Conservation (phyloP, 768 basidiomycete species). For the Leccinum ochraceum region DNA sequence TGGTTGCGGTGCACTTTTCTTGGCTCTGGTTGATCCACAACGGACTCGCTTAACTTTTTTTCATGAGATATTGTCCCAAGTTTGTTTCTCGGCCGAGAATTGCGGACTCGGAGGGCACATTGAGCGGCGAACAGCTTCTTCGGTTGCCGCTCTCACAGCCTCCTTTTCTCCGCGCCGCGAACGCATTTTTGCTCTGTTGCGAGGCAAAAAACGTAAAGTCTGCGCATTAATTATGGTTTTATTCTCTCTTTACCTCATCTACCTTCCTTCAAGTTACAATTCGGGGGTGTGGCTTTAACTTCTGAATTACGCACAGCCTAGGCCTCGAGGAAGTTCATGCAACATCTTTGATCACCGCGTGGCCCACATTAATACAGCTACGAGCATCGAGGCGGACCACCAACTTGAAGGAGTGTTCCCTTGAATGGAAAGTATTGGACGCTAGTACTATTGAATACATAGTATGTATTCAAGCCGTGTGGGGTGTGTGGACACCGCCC, state of each 20-base stretch:
- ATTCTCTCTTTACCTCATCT: conserved; percentile 17
- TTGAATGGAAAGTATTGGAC: neutral
- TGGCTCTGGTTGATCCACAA: neutral
- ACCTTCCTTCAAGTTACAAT: conserved; percentile 1
- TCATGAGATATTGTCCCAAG: conserved; percentile 1
- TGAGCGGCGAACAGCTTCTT: conserved; percentile 24
- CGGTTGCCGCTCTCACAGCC: conserved; percentile 19
- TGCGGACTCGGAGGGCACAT: conserved; percentile 16
- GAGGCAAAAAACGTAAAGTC: conserved; percentile 28
- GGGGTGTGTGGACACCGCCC: neutral
- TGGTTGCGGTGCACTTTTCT: neutral
- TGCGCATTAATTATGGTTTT: conserved; percentile 11
- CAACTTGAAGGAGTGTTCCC: conserved; percentile 1
- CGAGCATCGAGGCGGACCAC: neutral
- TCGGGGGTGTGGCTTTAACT: conserved; percentile 2
- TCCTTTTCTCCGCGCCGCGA: conserved; percentile 20
- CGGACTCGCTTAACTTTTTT: neutral
- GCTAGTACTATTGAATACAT: too few species aligned
- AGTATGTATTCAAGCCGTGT: neutral
- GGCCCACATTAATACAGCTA: neutral
- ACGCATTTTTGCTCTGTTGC: conserved; percentile 17
- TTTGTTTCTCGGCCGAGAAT: conserved; percentile 23
- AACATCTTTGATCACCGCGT: conserved; percentile 17
- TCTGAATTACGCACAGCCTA: neutral
- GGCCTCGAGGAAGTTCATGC: conserved; percentile 5